Conservation (phyloP, 2,329 filamentous ascomycete species). For the Alternaria sp. region DNA sequence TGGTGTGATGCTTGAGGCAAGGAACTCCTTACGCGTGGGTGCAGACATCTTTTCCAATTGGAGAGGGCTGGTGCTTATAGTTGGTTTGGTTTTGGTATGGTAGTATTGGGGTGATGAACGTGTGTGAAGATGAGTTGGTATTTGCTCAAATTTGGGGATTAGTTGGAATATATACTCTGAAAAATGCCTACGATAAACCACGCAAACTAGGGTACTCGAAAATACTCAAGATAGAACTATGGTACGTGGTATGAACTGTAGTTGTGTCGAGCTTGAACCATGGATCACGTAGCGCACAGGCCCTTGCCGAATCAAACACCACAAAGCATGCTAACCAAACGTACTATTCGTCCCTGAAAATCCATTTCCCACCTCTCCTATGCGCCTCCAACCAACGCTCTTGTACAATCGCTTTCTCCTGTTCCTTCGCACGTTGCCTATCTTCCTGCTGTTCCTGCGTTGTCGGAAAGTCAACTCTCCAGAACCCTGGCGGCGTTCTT, state of each 20-base stretch:
- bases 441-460: slow-evolving; percentile 81
- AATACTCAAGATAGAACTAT: neutral
- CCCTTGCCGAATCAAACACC: neutral
- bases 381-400: slow-evolving; percentile 84
- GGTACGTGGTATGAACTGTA: neutral
- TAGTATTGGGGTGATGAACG: neutral
- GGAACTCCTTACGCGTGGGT: slow-evolving; percentile 1
- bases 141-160: neutral
- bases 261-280: neutral
- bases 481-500: slow-evolving; percentile 84
- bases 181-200: neutral
- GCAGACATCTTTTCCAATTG: neutral
- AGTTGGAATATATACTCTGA: neutral
- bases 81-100: neutral
- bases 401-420: slow-evolving; percentile 71
- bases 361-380: slow-evolving; percentile 76
- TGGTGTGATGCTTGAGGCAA: neutral
- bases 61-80: neutral
- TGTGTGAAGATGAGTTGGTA: neutral
- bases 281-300: neutral
- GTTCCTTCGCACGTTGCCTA: slow-evolving; percentile 68
- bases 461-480: slow-evolving; percentile 86
- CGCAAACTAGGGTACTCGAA: neutral
- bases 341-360: slow-evolving; percentile 78
- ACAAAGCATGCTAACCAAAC: neutral